Evolutionary conservation across 345 rosid species (phyloP), one percentile per base, ranked within the genome.

Genomic region (Eutrema heterophyllum): DNA sequence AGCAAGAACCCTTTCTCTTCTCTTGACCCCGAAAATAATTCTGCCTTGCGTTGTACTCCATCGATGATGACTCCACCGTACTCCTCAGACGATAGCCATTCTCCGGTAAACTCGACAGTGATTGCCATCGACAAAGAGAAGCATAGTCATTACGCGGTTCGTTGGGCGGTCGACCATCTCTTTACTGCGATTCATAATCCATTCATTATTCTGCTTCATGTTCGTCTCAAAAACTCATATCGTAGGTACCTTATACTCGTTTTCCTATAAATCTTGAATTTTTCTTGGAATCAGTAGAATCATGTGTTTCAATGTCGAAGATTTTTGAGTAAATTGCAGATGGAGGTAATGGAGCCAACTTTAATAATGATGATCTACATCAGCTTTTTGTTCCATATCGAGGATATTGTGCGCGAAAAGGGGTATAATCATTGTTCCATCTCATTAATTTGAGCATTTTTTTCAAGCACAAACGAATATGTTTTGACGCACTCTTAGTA

Each of bases 91-190:
- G 83, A 82, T 26, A 38, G 32, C 12, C 50, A 68, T 70, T 64
- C 80, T 4, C 80, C 83, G 2, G 29, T 72, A 5, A 83, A 84
- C 70, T 72, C 86, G 8, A 87, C 89, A 2, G 86, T 76, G 1
- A 85, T 92, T 46, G 91, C 96, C 50, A 64, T 90, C 9, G 91
- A 84, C 73, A 90, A 76, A 70, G 89, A 86, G 59, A 90, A 86
- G 82, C 88, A 88, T 83, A 88, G 90, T 80, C 86, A 77, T 6
- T 82, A 75, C 43, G 91, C 92, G 14, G 87, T 88, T 5, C 83
- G 89, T 21, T 92, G 95, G 98, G 90, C 95, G 7, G 83, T 88
- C 12, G 95, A 92, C 36, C 83, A 84, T 74, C 94, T 89, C 16
- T 0, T 69, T 18, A 59, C 30, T 21, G 50, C 71, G 9, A 50